Base-by-base conservation (phyloP, 495 filamentous ascomycete species). In the Amniculicola lignicola region DNA sequence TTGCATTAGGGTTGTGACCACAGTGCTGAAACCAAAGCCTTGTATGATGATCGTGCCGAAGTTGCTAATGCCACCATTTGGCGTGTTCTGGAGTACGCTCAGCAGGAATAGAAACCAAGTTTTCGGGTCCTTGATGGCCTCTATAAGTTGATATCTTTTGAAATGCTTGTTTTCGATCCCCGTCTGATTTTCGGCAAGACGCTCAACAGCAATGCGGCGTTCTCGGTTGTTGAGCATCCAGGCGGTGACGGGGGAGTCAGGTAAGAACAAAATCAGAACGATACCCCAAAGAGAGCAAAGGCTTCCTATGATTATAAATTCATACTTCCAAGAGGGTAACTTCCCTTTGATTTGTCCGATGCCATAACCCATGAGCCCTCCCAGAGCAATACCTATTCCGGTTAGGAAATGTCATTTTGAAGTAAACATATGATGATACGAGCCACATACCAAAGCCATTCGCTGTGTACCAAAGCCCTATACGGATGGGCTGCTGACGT, bases 41-140 rank as follows among this genome's bases (percentile, higher is more conserved):
- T 84, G 64, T 53, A 84, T 82, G 47, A 85, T 80, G 23, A 85
- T 69, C 0, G 79, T 81, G 23, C 79, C 79, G 46, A 85, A 84
- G 42, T 82, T 83, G 4, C 73, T 77, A 38, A 86, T 77, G 2
- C 74, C 75, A 42, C 77, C 77, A 54, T 80, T 79, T 1, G 77
- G 75, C 40, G 77, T 72, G 59, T 75, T 76, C 47, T 73, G 74
- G 9, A 81, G 76, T 0, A 79, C 72, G 59, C 83, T 83, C 59
- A 85, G 73, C 16, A 79, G 53, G 27, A 82, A 82, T 48, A 86
- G 77, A 12, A 86, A 74, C 69, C 82, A 85, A 6, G 83, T 69
- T 61, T 86, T 87, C 36, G 79, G 72, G 53, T 87, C 83, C 22
- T 70, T 54, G 42, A 79, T 71, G 9, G 81, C 78, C 51, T 86